These are phyloP conservation scores for Aspergillus nomiae DNA, from an alignment of 2,329 filamentous ascomycete genomes.

Conservation along the genomic window DNA sequence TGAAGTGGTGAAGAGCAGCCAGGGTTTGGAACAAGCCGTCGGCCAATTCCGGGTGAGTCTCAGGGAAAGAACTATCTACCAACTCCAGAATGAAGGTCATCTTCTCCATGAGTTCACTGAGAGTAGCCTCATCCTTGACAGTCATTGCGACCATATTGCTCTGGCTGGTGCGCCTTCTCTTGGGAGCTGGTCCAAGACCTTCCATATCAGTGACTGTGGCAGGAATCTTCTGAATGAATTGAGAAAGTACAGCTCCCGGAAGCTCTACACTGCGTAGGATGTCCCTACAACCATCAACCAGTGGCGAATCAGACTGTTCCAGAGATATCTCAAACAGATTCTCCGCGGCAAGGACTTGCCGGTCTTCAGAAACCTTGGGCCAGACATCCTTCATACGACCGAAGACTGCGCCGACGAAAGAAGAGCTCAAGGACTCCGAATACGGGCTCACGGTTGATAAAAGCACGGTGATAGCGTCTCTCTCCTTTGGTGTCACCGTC, in stretches of 20 bases:
- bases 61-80: conserved; percentile 77
- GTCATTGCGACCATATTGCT: conserved; percentile 66
- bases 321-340: conserved; percentile 47
- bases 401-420: conserved; percentile 68
- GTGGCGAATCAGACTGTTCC: conserved; percentile 26
- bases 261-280: conserved; percentile 73
- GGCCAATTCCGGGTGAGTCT: conserved; percentile 73
- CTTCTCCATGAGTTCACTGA: conserved; percentile 69
- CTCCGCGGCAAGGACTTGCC: conserved; percentile 38
- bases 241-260: conserved; percentile 69
- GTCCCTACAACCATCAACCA: conserved; percentile 54
- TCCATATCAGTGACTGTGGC: conserved; percentile 69
- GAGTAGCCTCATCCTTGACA: conserved; percentile 64
- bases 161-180: conserved; percentile 76
- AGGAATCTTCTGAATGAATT: conserved; percentile 74
- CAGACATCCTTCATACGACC: conserved; percentile 71
- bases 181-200: conserved; percentile 71
- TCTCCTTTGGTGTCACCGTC: conserved; percentile 58
- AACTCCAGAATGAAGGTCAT: conserved; percentile 87
- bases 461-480: conserved; percentile 59
- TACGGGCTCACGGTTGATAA: conserved; percentile 52
- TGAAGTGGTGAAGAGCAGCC: conserved; percentile 83
- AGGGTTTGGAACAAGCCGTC: conserved; percentile 79
- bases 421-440: conserved; percentile 46
- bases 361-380: conserved; percentile 50